A percentile compares a stretch with the other conserved stretches of the same genome.
Evolutionary conservation across 2,329 filamentous ascomycete species (phyloP).

Genomic region (Pseudocercospora musae): DNA sequence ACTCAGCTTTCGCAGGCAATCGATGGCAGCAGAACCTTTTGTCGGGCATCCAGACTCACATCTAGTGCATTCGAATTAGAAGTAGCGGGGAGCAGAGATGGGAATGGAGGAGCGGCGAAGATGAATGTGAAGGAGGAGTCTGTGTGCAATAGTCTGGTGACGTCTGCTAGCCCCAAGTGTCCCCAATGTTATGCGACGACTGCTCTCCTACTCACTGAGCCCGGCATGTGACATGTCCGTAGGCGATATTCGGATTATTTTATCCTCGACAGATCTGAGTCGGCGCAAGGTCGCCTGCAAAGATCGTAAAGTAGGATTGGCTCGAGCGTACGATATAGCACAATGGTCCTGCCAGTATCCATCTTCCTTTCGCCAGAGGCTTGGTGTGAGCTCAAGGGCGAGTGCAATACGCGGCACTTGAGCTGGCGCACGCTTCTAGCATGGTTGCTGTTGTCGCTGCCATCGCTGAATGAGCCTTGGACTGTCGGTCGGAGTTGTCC

Average conservation of each 20-base stretch:
- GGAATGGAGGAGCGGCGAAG: not conserved
- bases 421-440: not conserved
- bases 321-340: too few relatives aligned
- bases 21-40: slow-evolving; percentile 36
- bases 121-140: not conserved
- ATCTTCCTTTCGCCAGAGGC: not conserved
- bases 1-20: slow-evolving; percentile 17
- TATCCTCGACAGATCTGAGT: not conserved
- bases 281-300: not conserved
- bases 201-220: not conserved
- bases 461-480: not conserved
- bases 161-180: not conserved
- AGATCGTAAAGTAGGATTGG: not conserved
- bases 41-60: not conserved
- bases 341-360: too few relatives aligned
- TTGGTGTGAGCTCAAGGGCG: not conserved
- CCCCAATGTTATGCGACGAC: not conserved
- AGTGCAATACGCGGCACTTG: not conserved
- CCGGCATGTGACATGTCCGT: not conserved
- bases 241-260: not conserved
- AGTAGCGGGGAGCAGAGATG: not conserved
- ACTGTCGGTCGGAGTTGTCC: not conserved
- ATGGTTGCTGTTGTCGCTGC: not conserved
- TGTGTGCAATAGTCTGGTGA: not conserved
- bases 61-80: not conserved